These are phyloP conservation scores for Heterobasidion irregulare DNA, from an alignment of 1,284 basidiomycete species.

Conservation along the genomic window DNA sequence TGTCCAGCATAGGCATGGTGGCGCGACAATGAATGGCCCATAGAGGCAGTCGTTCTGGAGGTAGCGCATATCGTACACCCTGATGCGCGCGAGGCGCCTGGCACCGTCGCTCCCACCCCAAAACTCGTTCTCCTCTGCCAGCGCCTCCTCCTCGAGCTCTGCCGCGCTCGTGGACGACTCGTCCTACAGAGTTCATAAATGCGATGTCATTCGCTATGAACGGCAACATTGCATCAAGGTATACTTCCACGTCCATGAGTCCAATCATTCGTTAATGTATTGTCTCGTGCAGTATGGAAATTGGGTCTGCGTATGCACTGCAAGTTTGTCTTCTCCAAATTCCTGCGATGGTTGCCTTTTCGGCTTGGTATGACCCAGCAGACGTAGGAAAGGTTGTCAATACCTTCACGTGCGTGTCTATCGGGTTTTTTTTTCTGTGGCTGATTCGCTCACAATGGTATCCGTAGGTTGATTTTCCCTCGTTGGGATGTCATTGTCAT, in stretches of 20 bases:
- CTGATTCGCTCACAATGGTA: conserved; percentile 8
- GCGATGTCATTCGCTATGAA: conserved; percentile 99
- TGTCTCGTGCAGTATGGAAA: conserved; percentile 78
- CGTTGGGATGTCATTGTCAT: conserved; percentile 97
- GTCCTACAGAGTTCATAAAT: conserved; percentile 97
- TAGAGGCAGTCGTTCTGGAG: conserved; percentile 31
- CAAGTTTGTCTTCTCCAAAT: conserved; percentile 98
- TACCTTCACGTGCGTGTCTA: conserved; percentile 74
- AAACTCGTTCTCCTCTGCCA: background rate
- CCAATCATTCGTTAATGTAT: background rate
- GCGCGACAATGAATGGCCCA: conserved; percentile 35
- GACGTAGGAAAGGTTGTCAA: conserved; percentile 78
- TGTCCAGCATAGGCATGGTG: no score
- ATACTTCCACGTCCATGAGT: conserved; percentile 14
- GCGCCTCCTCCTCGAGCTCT: background rate
- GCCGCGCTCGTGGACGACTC: background rate
- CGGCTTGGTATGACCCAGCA: conserved; percentile 83
- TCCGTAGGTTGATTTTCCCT: conserved; percentile 86
- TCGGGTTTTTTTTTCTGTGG: background rate
- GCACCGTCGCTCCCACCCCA: conserved; percentile 12
- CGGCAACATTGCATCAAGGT: conserved; percentile 96
- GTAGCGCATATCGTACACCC: conserved; percentile 40
- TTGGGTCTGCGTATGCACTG: conserved; percentile 96
- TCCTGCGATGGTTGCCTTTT: conserved; percentile 98
- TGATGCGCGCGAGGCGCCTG: conserved; percentile 30